Evolutionary conservation across 75 land plant species (phyloP).

Genomic region (Larix kaempferi): DNA sequence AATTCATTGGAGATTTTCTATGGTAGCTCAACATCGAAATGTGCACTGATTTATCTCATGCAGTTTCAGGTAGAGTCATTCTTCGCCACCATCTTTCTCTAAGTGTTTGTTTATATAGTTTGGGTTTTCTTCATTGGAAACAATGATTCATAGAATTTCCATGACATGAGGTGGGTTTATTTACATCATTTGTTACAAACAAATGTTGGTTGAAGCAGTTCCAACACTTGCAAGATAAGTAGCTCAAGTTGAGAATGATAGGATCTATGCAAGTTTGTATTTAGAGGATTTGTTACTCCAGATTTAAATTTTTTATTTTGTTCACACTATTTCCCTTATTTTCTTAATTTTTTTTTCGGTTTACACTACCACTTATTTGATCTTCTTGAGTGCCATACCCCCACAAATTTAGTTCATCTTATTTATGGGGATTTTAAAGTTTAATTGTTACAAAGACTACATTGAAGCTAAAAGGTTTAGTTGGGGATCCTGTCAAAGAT

Average conservation of each 20-base stretch:
- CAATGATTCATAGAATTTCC: background rate
- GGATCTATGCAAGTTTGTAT: constrained; percentile 74
- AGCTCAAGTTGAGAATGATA: constrained; percentile 75
- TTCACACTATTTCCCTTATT: background rate
- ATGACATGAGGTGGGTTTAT: background rate
- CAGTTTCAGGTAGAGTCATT: constrained; percentile 11
- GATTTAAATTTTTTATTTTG: no score
- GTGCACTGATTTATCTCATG: constrained; percentile 21
- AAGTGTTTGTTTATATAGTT: background rate
- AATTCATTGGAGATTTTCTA: constrained; percentile 11
- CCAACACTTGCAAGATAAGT: constrained; percentile 77
- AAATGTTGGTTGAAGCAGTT: constrained; percentile 52
- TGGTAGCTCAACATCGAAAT: constrained; percentile 15
- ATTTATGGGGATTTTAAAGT: no score
- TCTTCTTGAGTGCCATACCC: background rate
- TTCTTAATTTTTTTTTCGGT: background rate
- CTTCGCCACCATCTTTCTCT: background rate
- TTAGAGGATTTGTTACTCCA: background rate
- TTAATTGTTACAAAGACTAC: constrained; percentile 54
- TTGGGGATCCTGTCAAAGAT: constrained; percentile 98
- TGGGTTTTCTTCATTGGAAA: background rate
- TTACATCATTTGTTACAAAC: constrained; percentile 3
- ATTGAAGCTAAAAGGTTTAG: constrained; percentile 66
- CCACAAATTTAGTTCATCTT: no score
- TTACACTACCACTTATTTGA: background rate